Evolutionary conservation across 2,329 filamentous ascomycete species (phyloP).

Genomic region (Claviceps sp.): DNA sequence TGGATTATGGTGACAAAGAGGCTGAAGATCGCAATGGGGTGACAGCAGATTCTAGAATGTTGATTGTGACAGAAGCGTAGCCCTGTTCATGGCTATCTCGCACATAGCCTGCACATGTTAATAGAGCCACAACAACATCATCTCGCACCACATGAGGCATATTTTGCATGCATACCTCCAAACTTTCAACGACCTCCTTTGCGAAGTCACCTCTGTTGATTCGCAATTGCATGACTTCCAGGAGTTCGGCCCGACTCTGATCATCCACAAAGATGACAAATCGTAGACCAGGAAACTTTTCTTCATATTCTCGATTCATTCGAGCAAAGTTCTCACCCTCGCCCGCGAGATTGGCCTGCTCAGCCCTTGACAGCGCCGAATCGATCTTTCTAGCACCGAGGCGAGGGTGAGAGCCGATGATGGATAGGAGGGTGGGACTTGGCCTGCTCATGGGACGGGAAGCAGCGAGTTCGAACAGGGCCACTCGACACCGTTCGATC

Average conservation of each 20-base stretch:
- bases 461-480: slow-evolving; percentile 47
- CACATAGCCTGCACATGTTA: slow-evolving; percentile 60
- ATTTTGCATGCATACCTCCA: slow-evolving; percentile 42
- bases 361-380: slow-evolving; percentile 66
- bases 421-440: slow-evolving; percentile 45
- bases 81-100: slow-evolving; percentile 74
- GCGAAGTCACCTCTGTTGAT: slow-evolving; percentile 55
- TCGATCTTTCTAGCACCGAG: slow-evolving; percentile 71
- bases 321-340: slow-evolving; percentile 45
- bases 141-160: not conserved
- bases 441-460: slow-evolving; percentile 33
- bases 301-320: slow-evolving; percentile 70
- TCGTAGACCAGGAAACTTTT: slow-evolving; percentile 64
- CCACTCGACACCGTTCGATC: slow-evolving; percentile 50
- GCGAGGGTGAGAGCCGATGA: slow-evolving; percentile 70
- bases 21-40: too few relatives aligned
- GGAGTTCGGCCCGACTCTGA: slow-evolving; percentile 56
- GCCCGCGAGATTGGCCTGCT: slow-evolving; percentile 64
- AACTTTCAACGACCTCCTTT: slow-evolving; percentile 57
- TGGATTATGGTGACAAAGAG: too few relatives aligned
- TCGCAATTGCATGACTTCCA: slow-evolving; percentile 66
- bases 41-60: not conserved
- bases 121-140: slow-evolving; percentile 3
- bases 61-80: slow-evolving; percentile 35
- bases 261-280: slow-evolving; percentile 93